Conservation (phyloP, 1,284 basidiomycete genomes). For the Ceratobasidium sp. region DNA sequence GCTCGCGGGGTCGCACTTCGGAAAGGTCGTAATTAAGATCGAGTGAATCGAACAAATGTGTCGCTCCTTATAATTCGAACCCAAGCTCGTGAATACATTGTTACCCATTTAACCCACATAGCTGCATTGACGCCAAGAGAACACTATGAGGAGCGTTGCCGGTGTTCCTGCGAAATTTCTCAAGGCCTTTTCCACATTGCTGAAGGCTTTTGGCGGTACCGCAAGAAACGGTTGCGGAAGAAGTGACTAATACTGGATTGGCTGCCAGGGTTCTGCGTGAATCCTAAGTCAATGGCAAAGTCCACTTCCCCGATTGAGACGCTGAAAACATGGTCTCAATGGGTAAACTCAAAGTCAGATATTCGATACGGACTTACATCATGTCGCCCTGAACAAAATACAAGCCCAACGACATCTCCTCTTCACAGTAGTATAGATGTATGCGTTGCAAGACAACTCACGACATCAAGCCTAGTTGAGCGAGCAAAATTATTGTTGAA, state of each 20-base stretch:
- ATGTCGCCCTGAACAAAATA: conserved; percentile 98
- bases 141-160: not conserved
- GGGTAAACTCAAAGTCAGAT: conserved; percentile 48
- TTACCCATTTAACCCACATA: not conserved
- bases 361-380: conserved; percentile 70
- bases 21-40: conserved; percentile 27
- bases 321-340: conserved; percentile 58
- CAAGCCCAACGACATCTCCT: conserved; percentile 92
- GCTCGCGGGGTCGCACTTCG: conserved; percentile 14
- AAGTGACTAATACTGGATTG: conserved; percentile 70
- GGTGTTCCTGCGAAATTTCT: too few relatives aligned
- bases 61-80: too few relatives aligned
- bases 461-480: too few relatives aligned
- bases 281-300: conserved; percentile 82
- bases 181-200: too few relatives aligned
- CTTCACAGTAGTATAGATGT: too few relatives aligned
- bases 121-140: conserved; percentile 20
- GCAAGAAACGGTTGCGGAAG: too few relatives aligned
- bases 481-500: too few relatives aligned
- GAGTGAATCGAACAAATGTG: not conserved
- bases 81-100: too few relatives aligned
- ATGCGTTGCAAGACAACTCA: too few relatives aligned
- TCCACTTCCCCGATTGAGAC: conserved; percentile 93
- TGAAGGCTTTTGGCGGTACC: not conserved
- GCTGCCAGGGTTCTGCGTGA: conserved; percentile 86